Percentiles rank a stretch among this genome's conserved stretches.
phyloP scores from a whole-genome alignment of 331 rosid genomes.

The Phaseolus coccineus region DNA sequence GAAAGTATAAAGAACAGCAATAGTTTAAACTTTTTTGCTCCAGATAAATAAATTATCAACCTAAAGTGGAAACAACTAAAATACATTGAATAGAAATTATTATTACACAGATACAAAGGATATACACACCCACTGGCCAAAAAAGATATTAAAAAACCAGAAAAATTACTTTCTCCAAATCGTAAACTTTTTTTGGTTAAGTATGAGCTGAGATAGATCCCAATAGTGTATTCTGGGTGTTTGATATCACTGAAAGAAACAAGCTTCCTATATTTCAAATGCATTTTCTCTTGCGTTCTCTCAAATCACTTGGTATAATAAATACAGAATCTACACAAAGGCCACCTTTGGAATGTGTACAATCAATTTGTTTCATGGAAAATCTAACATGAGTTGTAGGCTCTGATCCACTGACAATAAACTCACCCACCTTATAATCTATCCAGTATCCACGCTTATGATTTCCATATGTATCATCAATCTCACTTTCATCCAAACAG shows the following conservation, averaged over 20 bases:
- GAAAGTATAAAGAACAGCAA: background rate
- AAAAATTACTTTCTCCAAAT: slow-evolving; percentile 50
- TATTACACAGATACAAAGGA: slow-evolving; percentile 48
- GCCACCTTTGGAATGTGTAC: slow-evolving; percentile 83
- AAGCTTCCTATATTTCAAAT: slow-evolving; percentile 51
- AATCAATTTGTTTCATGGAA: slow-evolving; percentile 87
- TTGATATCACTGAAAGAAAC: slow-evolving; percentile 22
- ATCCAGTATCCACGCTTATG: slow-evolving; percentile 86
- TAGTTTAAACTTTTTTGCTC: background rate
- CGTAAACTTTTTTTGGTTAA: slow-evolving; percentile 42
- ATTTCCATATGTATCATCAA: slow-evolving; percentile 56
- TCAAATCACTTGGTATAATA: slow-evolving; percentile 65
- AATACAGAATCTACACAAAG: slow-evolving; percentile 77
- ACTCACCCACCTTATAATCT: slow-evolving; percentile 88
- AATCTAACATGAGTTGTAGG: slow-evolving; percentile 68
- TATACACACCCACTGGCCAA: slow-evolving; percentile 51
- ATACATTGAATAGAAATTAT: slow-evolving; percentile 22
- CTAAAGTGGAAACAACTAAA: slow-evolving; percentile 1
- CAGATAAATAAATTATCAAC: background rate
- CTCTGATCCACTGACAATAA: slow-evolving; percentile 59
- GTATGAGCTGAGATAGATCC: slow-evolving; percentile 54
- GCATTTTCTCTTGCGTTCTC: slow-evolving; percentile 56
- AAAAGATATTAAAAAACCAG: slow-evolving; percentile 11
- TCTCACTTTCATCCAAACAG: slow-evolving; percentile 67
- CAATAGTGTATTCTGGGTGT: slow-evolving; percentile 37